phyloP scores from a whole-genome alignment of 371 early-diverging fungal genomes.

The Mucor plumbeus region DNA sequence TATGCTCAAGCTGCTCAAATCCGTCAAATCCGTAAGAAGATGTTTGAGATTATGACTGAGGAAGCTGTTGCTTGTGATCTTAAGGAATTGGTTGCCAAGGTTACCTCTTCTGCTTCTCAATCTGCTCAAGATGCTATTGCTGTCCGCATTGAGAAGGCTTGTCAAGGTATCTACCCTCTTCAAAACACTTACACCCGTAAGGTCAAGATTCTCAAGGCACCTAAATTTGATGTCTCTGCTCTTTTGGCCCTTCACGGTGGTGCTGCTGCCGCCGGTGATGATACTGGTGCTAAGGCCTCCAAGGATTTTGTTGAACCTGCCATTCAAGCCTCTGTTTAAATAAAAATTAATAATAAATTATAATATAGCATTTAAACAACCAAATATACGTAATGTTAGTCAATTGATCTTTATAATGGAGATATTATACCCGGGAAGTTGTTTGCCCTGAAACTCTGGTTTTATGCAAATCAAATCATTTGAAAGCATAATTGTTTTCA shows the following conservation, averaged over 20 bases:
- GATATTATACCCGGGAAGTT: background rate
- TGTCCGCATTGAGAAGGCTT: slow-evolving; percentile 97
- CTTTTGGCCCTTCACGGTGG: slow-evolving; percentile 96
- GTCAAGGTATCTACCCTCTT: slow-evolving; percentile 97
- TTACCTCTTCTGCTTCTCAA: slow-evolving; percentile 69
- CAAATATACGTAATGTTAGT: background rate
- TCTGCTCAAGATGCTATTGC: slow-evolving; percentile 82
- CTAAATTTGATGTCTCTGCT: slow-evolving; percentile 93
- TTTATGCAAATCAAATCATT: too few relatives aligned
- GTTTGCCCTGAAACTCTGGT: background rate
- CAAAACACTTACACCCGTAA: slow-evolving; percentile 97
- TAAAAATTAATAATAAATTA: slow-evolving; percentile 7
- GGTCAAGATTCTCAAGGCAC: slow-evolving; percentile 99
- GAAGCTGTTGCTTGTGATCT: slow-evolving; percentile 93
- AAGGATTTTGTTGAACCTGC: slow-evolving; percentile 88
- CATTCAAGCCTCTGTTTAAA: slow-evolving; percentile 78
- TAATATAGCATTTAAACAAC: background rate
- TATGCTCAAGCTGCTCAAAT: slow-evolving; percentile 98
- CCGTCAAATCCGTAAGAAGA: slow-evolving; percentile 99
- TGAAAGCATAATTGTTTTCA: too few relatives aligned
- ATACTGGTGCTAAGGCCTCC: slow-evolving; percentile 76
- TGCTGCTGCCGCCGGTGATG: slow-evolving; percentile 74
- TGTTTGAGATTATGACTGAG: slow-evolving; percentile 97
- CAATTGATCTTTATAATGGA: background rate
- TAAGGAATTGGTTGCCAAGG: slow-evolving; percentile 97